Evolutionary conservation across 2,329 filamentous ascomycete species (phyloP), one percentile per base, ranked within the genome.

Genomic region (Colletotrichum tabaci): DNA sequence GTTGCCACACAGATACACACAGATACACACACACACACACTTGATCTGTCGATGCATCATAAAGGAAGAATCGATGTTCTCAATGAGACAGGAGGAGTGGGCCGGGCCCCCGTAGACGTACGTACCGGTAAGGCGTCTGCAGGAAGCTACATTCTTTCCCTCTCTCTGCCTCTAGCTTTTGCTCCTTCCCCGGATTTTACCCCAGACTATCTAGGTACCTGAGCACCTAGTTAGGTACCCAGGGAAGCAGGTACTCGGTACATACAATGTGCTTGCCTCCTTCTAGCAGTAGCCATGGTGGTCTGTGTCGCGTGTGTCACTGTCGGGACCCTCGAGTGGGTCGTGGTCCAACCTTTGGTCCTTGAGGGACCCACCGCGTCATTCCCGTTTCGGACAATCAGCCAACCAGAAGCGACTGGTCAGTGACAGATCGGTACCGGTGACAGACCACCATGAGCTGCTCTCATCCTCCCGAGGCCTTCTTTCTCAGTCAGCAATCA

Each of bases 111-210:
- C 15, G 18, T 15, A 35, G 30, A 35, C 30, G 30, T 35, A 35
- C 30, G 8, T 35, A 35, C 30, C 30, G 30, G 30, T 35, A 44
- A 9, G 23, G 18, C 42, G 26, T 49, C 46, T 44, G 61, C 61
- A 63, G 49, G 30, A 30, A 56, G 53, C 35, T 21, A 40, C 35
- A 21, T 38, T 58, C 13, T 23, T 40, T 42, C 21, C 23, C 46
- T 46, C 42, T 46, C 3, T 52, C 49, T 15, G 7, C 30, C 9
- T 52, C 3, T n/a, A 26, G 30, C 8, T 49, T 61, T 56, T 35
- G 67, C 70, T 46, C 21, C 35, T 72, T 71, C 70, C 70, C 70
- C 70, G 70, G 70, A 71, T 61, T 72, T 66, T 72, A 72, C 70
- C 70, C 70, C 70, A 66, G 66, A 72, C 66, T 26, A 26, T 42